Conservation (phyloP, 2,329 filamentous ascomycete genomes). For the Coniochaeta sp. region DNA sequence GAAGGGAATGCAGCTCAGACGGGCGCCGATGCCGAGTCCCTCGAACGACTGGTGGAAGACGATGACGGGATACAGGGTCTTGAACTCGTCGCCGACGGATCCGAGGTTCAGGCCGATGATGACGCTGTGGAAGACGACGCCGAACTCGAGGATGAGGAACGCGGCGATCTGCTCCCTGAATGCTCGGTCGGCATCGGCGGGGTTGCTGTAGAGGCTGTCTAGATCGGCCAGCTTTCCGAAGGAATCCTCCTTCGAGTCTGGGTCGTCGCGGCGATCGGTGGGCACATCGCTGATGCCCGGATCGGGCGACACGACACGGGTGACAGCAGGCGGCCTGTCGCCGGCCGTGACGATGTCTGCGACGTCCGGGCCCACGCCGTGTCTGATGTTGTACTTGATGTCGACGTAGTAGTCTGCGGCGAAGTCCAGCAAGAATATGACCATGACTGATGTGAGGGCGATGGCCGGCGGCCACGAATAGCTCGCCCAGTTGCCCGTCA, state of each 20-base stretch:
- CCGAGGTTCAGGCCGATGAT: conserved; percentile 58
- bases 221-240: background rate
- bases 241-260: background rate
- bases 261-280: background rate
- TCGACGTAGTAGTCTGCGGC: conserved; percentile 41
- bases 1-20: conserved; percentile 50
- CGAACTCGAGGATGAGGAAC: conserved; percentile 47
- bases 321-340: no score
- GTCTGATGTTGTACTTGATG: conserved; percentile 30
- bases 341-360: no score
- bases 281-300: background rate
- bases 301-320: background rate
- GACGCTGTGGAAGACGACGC: conserved; percentile 57
- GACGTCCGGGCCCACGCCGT: background rate
- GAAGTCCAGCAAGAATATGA: conserved; percentile 44
- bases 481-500: conserved; percentile 42
- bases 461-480: conserved; percentile 48
- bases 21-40: conserved; percentile 49
- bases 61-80: conserved; percentile 50
- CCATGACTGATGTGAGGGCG: conserved; percentile 35
- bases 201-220: background rate
- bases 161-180: conserved; percentile 35
- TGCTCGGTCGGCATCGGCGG: conserved; percentile 16
- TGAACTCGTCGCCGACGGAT: conserved; percentile 49
- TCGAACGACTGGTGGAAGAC: conserved; percentile 60